phyloP scores from a whole-genome alignment of 345 rosid species.

The Mercurialis annua region DNA sequence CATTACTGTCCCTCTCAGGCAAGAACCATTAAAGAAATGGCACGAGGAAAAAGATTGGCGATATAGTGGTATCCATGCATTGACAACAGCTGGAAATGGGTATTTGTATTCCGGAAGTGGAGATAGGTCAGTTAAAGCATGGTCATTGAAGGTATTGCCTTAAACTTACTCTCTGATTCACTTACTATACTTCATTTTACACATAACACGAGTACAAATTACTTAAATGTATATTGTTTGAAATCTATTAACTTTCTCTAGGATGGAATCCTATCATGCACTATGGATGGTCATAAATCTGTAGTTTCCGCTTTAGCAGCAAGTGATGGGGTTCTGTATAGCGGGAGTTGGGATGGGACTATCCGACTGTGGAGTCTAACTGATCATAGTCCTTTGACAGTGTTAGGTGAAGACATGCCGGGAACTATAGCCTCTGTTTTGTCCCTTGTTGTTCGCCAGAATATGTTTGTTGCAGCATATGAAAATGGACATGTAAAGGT shows the following conservation, averaged over 20 bases:
- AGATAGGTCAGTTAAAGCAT: slow-evolving; percentile 79
- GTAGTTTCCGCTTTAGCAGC: slow-evolving; percentile 72
- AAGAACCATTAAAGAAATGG: slow-evolving; percentile 77
- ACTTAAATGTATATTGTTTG: slow-evolving; percentile 13
- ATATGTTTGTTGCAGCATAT: slow-evolving; percentile 58
- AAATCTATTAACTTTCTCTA: slow-evolving; percentile 20
- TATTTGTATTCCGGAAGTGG: slow-evolving; percentile 85
- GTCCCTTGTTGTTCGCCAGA: slow-evolving; percentile 45
- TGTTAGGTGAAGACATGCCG: slow-evolving; percentile 55
- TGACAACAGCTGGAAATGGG: slow-evolving; percentile 58
- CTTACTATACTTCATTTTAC: not conserved
- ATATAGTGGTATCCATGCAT: slow-evolving; percentile 80
- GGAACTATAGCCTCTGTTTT: slow-evolving; percentile 55
- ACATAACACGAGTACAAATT: not conserved
- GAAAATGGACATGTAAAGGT: slow-evolving; percentile 86
- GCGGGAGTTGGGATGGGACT: slow-evolving; percentile 98
- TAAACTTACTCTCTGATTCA: slow-evolving; percentile 1
- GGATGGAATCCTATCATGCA: slow-evolving; percentile 69
- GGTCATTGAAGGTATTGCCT: slow-evolving; percentile 67
- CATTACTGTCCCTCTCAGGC: slow-evolving; percentile 43
- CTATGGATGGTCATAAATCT: slow-evolving; percentile 84
- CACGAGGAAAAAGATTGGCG: slow-evolving; percentile 91
- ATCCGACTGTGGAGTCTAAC: slow-evolving; percentile 75
- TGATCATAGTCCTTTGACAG: slow-evolving; percentile 74
- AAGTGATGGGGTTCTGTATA: slow-evolving; percentile 61